Base-by-base conservation (phyloP, 208 protist species). In the Crithidia mellificae region DNA sequence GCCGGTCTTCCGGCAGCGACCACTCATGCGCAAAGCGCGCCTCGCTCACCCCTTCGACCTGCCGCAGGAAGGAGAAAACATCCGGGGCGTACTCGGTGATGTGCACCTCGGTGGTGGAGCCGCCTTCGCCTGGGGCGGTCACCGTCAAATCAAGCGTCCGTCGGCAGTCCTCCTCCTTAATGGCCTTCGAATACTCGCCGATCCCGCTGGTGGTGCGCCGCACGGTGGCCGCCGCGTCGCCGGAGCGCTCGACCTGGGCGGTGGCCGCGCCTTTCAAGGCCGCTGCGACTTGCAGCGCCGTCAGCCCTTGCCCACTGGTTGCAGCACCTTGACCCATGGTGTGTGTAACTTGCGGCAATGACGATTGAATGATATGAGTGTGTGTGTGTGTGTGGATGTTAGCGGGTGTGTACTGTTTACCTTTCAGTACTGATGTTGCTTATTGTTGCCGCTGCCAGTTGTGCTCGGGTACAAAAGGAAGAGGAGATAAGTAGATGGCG, bases 1-100 rank as follows among this genome's bases (percentile, higher is more conserved):
- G 58, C 24, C 74, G 68, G n/a, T 89, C 80, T 44, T 84, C 77
- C 17, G 82, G 78, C 22, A 95, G 52, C 19, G 55, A 72, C 87
- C 90, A 95, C 81, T 95, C 87, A 29, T 81, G 46, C 6, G 82
- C 74, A 59, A 92, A 95, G 17, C 63, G 41, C 14, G 68, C 55
- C 22, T 87, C 83, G 15, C 72, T 54, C 43, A 95, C 55, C 6
- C 77, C 80, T 27, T 85, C 75, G 9, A 89, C 44, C 3, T 78
- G 44, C 9, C 90, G 83, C 30, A 95, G 39, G 46, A 77, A 83
- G 22, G 63, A 74, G 74, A 95, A 95, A 4, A 91, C 84, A 12
- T 84, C 49, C 9, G 87, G 85, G n/a, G 85, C 83, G 68, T 92
- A 93, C 69, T 93, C 81, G 17, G 78, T 83, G 50, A 93, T 80